Percentiles rank a stretch among this genome's conserved stretches.
These are phyloP conservation scores for Diplodia corticola DNA, from an alignment of 2,329 filamentous ascomycete species.

Conservation along the genomic window DNA sequence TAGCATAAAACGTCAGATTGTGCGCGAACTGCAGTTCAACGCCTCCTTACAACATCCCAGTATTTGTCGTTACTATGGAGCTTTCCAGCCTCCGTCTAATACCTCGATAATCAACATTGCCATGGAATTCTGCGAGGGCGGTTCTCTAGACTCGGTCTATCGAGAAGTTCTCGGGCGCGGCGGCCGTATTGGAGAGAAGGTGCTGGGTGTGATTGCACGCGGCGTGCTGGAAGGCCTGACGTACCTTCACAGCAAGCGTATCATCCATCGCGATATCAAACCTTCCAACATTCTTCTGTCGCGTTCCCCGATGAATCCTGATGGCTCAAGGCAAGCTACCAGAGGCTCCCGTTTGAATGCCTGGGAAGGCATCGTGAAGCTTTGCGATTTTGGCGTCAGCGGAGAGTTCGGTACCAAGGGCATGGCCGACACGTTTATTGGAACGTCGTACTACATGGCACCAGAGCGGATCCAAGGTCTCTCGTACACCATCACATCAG, in stretches of 20 bases:
- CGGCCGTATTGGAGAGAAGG: constrained; percentile 93
- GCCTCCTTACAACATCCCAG: constrained; percentile 84
- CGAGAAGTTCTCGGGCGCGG: constrained; percentile 95
- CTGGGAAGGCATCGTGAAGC: constrained; percentile 81
- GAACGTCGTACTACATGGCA: constrained; percentile 99
- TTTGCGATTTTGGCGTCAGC: constrained; percentile 97
- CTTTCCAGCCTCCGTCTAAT: constrained; percentile 85
- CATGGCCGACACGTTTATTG: constrained; percentile 98
- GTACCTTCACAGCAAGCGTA: constrained; percentile 92
- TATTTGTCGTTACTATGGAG: constrained; percentile 96
- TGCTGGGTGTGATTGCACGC: constrained; percentile 93
- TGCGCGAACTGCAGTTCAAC: constrained; percentile 95
- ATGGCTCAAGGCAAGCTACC: constrained; percentile 1
- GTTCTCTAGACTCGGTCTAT: constrained; percentile 94
- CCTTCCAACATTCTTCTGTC: constrained; percentile 95
- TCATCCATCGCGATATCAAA: constrained; percentile 99
- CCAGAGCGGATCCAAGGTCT: constrained; percentile 97
- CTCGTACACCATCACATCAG: constrained; percentile 96
- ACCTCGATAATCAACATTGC: constrained; percentile 96
- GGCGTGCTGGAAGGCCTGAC: constrained; percentile 91
- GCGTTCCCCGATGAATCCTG: constrained; percentile 46
- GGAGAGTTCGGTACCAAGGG: constrained; percentile 98
- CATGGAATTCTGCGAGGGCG: constrained; percentile 99
- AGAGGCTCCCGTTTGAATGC: constrained; percentile 18
- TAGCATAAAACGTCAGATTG: constrained; percentile 97